Base-by-base conservation (phyloP, 768 basidiomycete species). In the Gelatoporia subvermispora region DNA sequence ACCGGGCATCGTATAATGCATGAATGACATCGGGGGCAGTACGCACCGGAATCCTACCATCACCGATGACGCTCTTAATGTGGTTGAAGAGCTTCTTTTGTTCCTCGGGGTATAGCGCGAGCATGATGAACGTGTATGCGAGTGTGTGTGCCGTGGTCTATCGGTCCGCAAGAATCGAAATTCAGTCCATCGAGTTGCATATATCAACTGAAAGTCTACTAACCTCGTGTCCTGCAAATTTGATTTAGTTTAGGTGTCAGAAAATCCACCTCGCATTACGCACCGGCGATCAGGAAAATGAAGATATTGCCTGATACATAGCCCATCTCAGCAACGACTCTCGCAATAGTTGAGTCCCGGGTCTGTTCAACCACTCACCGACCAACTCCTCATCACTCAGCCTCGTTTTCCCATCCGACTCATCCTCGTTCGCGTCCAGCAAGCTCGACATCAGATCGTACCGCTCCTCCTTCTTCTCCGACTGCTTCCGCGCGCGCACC, bases 401-500 rank as follows among this genome's bases (percentile, higher is more conserved):
- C 51, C 64, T 67, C n/a, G 58, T 47, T 15, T 55, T 53, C 3
- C 51, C 60, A 20, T 63, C 56, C 1, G 40, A 34, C 7, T 56
- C 55, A 18, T 66, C 65, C 47, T 72, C 70, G 57, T 75, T 81
- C 7, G 77, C 76, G 50, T 71, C 70, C 31, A 82, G 61, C 18
- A 82, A 65, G 54, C 69, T 75, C 54, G 65, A 75, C 56, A 83
- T 76, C 15, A 82, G 63, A 60, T 83, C 80, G 46, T 75, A 59
- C 31, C 70, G 68, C 50, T 71, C 68, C 44, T 63, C 68, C 45
- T 71, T 70, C 45, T 61, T 63, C 47, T 61, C 65, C 4, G 65
- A 59, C 3, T 43, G 45, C 39, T 68, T 66, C 3, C 78, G 72
- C 28, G 67, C 70, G 17, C 63, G 57, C 39, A 81, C 77, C 78